Conservation (phyloP, 2,329 filamentous ascomycete species). For the Ilyonectria destructans region DNA sequence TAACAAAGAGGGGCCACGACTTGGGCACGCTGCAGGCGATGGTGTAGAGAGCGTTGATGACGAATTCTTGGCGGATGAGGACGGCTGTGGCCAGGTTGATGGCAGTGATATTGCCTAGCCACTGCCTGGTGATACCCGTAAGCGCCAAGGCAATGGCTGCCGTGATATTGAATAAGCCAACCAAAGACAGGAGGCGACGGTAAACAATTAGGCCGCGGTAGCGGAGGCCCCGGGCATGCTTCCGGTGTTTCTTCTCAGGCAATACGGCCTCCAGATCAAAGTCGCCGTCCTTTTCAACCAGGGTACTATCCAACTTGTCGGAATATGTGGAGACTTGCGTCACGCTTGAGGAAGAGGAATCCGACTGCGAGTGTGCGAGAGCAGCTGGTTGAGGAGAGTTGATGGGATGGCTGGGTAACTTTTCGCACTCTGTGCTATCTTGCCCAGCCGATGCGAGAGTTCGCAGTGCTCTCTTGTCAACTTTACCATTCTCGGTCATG, state of each 20-base stretch:
- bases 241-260: slow-evolving; percentile 60
- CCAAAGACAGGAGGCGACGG: slow-evolving; percentile 69
- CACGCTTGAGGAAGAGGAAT: slow-evolving; percentile 51
- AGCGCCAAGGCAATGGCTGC: slow-evolving; percentile 63
- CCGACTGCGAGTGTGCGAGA: slow-evolving; percentile 27
- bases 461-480: slow-evolving; percentile 62
- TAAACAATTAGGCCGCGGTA: slow-evolving; percentile 68
- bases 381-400: no score
- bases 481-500: slow-evolving; percentile 70
- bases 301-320: slow-evolving; percentile 27
- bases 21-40: slow-evolving; percentile 63
- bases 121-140: slow-evolving; percentile 53
- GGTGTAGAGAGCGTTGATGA: slow-evolving; percentile 68
- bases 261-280: slow-evolving; percentile 53
- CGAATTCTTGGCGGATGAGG: slow-evolving; percentile 67
- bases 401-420: no score
- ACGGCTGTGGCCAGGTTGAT: slow-evolving; percentile 66
- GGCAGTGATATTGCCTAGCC: slow-evolving; percentile 61
- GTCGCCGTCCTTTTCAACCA: slow-evolving; percentile 44
- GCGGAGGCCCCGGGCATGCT: slow-evolving; percentile 58
- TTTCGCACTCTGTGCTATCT: no score
- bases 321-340: slow-evolving; percentile 40
- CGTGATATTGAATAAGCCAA: slow-evolving; percentile 66
- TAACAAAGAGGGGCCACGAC: slow-evolving; percentile 64
- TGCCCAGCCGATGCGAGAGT: no score